Evolutionary conservation across 352 stramenopile species (phyloP).

Genomic region (Halophytophthora polymorphica): DNA sequence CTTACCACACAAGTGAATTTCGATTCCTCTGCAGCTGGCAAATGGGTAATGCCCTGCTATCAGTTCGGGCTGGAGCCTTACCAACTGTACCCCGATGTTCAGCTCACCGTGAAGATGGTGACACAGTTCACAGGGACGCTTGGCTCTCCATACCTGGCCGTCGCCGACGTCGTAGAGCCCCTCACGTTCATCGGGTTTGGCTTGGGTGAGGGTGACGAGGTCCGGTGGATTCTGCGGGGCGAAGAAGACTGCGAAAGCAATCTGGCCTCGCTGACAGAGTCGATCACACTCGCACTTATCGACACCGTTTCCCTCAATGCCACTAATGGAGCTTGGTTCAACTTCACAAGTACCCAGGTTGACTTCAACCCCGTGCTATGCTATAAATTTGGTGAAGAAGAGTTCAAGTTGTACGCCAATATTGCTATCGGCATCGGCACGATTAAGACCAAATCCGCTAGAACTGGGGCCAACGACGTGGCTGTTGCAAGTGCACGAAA

Average conservation of each 20-base stretch:
- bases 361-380: slow-evolving; percentile 60
- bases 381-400: slow-evolving; percentile 59
- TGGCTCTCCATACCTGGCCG: slow-evolving; percentile 46
- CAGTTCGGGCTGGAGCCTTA: slow-evolving; percentile 61
- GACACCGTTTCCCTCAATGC: slow-evolving; percentile 40
- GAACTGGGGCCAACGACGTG: slow-evolving; percentile 43
- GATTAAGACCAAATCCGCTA: slow-evolving; percentile 34
- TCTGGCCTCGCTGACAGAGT: slow-evolving; percentile 31
- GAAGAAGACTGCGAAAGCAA: slow-evolving; percentile 60
- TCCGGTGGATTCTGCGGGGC: slow-evolving; percentile 48
- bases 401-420: slow-evolving; percentile 50
- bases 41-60: slow-evolving; percentile 43
- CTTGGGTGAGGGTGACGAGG: slow-evolving; percentile 33
- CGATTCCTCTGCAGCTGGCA: slow-evolving; percentile 26
- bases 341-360: slow-evolving; percentile 39
- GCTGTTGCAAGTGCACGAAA: slow-evolving; percentile 45
- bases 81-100: slow-evolving; percentile 43
- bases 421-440: slow-evolving; percentile 53
- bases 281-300: slow-evolving; percentile 19
- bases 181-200: slow-evolving; percentile 58
- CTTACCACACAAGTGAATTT: slow-evolving; percentile 40
- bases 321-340: slow-evolving; percentile 34
- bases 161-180: slow-evolving; percentile 50
- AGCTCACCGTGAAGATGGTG: slow-evolving; percentile 58
- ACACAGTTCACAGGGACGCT: slow-evolving; percentile 35